phyloP scores from a whole-genome alignment of 768 basidiomycete species.

The Podaxis sp. region DNA sequence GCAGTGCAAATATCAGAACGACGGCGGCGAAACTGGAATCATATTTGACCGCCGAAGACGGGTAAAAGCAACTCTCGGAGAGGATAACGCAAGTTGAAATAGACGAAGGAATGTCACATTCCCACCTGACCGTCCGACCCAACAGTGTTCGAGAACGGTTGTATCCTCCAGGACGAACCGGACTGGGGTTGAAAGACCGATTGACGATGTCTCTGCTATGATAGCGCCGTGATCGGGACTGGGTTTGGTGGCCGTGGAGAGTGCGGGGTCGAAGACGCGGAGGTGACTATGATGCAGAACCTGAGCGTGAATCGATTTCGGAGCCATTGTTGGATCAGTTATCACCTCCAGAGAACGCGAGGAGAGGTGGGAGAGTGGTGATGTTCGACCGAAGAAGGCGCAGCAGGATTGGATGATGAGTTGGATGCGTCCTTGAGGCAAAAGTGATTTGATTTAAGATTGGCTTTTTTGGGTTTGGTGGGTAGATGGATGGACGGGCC shows the following conservation, averaged over 20 bases:
- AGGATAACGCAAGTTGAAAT: constrained; percentile 33
- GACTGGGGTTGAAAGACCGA: constrained; percentile 24
- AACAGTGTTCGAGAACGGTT: neutral
- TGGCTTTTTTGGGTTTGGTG: neutral
- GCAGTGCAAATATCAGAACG: constrained; percentile 44
- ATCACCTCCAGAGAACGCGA: constrained; percentile 16
- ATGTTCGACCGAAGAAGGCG: constrained; percentile 50
- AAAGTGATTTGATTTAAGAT: neutral
- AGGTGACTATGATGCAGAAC: constrained; percentile 15
- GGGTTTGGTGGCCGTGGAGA: too few relatives aligned
- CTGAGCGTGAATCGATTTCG: constrained; percentile 9
- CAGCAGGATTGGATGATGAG: constrained; percentile 83
- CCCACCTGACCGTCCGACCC: constrained; percentile 17
- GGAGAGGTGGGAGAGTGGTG: constrained; percentile 30
- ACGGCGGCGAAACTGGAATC: constrained; percentile 32
- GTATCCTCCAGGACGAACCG: constrained; percentile 1
- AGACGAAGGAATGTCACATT: constrained; percentile 31
- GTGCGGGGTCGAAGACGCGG: constrained; percentile 6
- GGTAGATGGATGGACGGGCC: neutral
- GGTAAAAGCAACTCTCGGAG: constrained; percentile 22
- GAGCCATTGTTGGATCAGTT: constrained; percentile 7
- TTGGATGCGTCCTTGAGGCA: constrained; percentile 73
- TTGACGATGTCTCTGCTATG: constrained; percentile 47
- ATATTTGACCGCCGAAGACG: constrained; percentile 1
- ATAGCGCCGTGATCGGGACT: constrained; percentile 21